These are phyloP conservation scores for Chrysanthemum makinoi DNA, from an alignment of 129 eudicot genomes.

Conservation along the genomic window DNA sequence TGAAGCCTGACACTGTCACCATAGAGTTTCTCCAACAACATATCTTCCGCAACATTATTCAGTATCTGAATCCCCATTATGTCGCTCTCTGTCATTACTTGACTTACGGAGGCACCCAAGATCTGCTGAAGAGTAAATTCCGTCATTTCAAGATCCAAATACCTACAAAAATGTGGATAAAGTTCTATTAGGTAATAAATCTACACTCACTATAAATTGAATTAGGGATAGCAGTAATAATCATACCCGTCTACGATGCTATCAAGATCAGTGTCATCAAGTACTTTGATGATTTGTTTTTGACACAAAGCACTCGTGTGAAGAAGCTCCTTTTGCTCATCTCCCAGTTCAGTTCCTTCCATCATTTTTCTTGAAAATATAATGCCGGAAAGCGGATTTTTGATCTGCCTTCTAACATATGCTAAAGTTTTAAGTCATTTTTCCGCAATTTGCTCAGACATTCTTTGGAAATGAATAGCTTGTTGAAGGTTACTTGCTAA, in stretches of 20 bases:
- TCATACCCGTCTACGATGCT: conserved; percentile 74
- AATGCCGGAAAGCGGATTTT: conserved; percentile 86
- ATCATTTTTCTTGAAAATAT: conserved; percentile 60
- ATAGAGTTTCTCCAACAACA: conserved; percentile 49
- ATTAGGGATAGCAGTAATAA: background rate
- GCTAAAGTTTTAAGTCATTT: conserved; percentile 72
- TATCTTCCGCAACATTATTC: conserved; percentile 40
- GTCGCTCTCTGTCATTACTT: conserved; percentile 74
- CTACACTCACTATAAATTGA: background rate
- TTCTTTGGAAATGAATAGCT: conserved; percentile 73
- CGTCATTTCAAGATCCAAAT: conserved; percentile 84
- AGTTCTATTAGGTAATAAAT: background rate
- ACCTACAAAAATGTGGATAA: conserved; percentile 37
- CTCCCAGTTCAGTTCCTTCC: conserved; percentile 74
- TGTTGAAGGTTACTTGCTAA: conserved; percentile 90
- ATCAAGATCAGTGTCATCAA: conserved; percentile 91
- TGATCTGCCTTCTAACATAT: conserved; percentile 73
- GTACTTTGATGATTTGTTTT: conserved; percentile 78
- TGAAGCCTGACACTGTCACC: conserved; percentile 90
- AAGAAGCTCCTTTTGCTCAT: conserved; percentile 58
- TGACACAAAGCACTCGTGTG: conserved; percentile 73
- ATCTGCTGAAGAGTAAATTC: conserved; percentile 80
- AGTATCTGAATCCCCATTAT: conserved; percentile 63
- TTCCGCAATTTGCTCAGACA: conserved; percentile 79
- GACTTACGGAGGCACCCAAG: conserved; percentile 76